Evolutionary conservation across 2,329 filamentous ascomycete species (phyloP).

Genomic region (Thermothelomyces thermophilus): DNA sequence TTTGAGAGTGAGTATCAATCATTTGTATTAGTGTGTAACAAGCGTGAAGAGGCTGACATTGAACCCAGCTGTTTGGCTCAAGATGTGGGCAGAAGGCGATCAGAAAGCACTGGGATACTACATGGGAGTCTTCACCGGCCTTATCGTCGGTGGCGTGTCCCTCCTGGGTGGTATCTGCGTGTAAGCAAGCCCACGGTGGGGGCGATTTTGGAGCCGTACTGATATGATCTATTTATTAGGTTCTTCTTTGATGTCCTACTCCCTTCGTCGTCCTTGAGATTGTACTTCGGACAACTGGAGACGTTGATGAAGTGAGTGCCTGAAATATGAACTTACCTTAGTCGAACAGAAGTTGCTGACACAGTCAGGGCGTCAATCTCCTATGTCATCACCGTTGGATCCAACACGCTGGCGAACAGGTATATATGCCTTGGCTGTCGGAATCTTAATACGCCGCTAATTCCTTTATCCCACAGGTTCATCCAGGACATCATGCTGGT

Average conservation of each 20-base stretch:
- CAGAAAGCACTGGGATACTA: slow-evolving; percentile 6
- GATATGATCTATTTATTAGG: neutral
- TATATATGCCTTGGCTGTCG: neutral
- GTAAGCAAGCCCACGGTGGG: neutral
- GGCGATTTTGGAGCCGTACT: neutral
- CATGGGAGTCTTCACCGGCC: slow-evolving; percentile 7
- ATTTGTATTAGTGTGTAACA: neutral
- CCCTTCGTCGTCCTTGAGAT: slow-evolving; percentile 1
- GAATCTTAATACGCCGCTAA: neutral
- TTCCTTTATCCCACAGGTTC: neutral
- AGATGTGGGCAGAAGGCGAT: slow-evolving; percentile 10
- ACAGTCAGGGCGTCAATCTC: slow-evolving; percentile 2
- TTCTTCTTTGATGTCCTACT: slow-evolving; percentile 11
- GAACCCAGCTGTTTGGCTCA: slow-evolving; percentile 12
- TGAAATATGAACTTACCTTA: neutral
- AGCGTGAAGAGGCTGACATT: neutral
- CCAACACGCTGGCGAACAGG: slow-evolving; percentile 11
- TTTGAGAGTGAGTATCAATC: slow-evolving; percentile 10
- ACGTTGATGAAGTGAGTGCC: slow-evolving; percentile 7
- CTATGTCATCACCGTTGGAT: slow-evolving; percentile 10
- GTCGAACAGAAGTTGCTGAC: neutral
- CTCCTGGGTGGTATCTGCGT: slow-evolving; percentile 8
- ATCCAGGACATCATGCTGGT: slow-evolving; percentile 68
- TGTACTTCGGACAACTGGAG: slow-evolving; percentile 8
- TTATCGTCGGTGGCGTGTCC: slow-evolving; percentile 10